Base-by-base conservation (phyloP, 768 basidiomycete genomes). In the Grammothele lineata region DNA sequence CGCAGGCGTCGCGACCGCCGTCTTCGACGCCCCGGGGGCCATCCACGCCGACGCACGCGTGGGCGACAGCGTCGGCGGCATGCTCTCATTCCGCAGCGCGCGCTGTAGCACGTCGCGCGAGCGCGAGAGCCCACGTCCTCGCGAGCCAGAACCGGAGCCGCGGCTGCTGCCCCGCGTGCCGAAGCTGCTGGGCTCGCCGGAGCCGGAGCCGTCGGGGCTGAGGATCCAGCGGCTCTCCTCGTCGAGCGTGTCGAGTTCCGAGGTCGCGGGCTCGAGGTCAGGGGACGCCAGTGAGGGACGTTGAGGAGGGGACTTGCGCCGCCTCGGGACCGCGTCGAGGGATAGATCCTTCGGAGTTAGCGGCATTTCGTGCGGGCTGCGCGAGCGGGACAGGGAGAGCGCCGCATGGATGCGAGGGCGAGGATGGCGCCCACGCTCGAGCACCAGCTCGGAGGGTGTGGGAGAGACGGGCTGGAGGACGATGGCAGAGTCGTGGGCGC, bases 331-430 rank as follows among this genome's bases (percentile, higher is more conserved):
- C 9, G 37, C 26, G 3, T 54, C 57, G 12, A 48, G 32, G 17
- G 48, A 48, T 9, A 45, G 43, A 26, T 61, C 63, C 3, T 53
- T 36, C 2, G 80, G 80, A 0, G 78, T 80, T 6, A 64, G 55
- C 0, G 75, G 76, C 1, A 68, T 64, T 8, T 72, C 60, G 48
- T 73, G 74, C 1, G 76, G 76, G 59, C 76, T 77, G 7, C 70
- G 65, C 5, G 76, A 78, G 17, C 75, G 71, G 8, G 74, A 75
- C 17, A 55, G 44, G 10, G 59, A 65, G 22, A 6, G 9, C 15
- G 34, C 39, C 1, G 30, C 35, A 10, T 39, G 47, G 4, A 53
- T 8, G 19, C 47, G 50, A 7, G 51, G 41, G 6, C 52, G 39
- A 2, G 47, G 33, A 14, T 43, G 12, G 1, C 61, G 55, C 0